Base-by-base conservation (phyloP, 176 grass and related monocot species). In the Cenchrus americanus region DNA sequence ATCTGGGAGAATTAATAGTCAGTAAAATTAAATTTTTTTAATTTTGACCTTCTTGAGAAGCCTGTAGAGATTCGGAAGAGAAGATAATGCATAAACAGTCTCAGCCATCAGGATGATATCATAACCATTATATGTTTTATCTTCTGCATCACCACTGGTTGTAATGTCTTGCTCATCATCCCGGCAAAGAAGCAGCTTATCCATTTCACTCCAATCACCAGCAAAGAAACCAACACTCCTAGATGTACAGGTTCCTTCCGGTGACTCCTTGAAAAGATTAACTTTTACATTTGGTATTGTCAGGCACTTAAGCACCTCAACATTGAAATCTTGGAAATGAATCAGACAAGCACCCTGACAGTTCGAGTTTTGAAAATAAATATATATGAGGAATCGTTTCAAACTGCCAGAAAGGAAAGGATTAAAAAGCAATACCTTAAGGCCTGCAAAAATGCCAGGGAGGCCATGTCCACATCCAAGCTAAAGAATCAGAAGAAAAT, bases 301-400 rank as follows among this genome's bases (percentile, higher is more conserved):
- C 47, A 99, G 78, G 82, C 88, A 89, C n/a, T 53, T 89, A 68
- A 96, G 87, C 51, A 99, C 96, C 83, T 99, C 96, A 76, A 89
- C 87, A 89, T 99, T 99, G 75, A 99, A 99, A 85, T 99, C 93
- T 91, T 96, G 96, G 52, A 96, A 96, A 87, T 99, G 91, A 59
- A 99, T 82, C 57, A 95, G 82, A 69, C 21, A 72, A 68, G 96
- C 96, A 84, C 96, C 93, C 91, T 96, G 78, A 50, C 62, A 79
- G 66, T 82, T 80, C 49, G 11, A 84, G n/a, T 14, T 79, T 62
- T 78, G 41, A 91, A 3, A 73, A 87, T 62, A 41, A 68, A 68
- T 80, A 63, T 72, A 77, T 24, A 66, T 53, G 26, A 62, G 22
- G 54, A 87, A 67, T 81, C 58, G 10, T 87, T 61, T 43, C 6